Base-by-base conservation (phyloP, 78 protist species). In the Dictyostelium purpureum region DNA sequence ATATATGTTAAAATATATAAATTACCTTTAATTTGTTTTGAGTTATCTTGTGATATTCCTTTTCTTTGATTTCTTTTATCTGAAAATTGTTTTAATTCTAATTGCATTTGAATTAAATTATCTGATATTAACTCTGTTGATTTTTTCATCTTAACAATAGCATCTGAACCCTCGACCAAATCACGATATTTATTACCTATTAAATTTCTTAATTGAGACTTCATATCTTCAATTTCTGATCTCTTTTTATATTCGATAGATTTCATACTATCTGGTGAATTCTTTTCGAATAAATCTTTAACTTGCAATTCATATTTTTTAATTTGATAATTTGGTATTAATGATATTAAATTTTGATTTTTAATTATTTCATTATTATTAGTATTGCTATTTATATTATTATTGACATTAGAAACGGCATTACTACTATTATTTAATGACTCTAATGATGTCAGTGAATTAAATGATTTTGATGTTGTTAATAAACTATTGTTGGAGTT, bases 101-200 rank as follows among this genome's bases (percentile, higher is more conserved):
- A 21, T 73, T 85, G 80, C 92, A 85, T 85, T 14, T 28, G 28
- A n/a, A n/a, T 26, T 24, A 73, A 16, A 19, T 73, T 85, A 3
- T 85, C 82, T 19, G 33, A 26, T 6, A 85, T 85, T 7, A 26
- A 37, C 31, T 59, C 56, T 14, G 81, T 71, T 73, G 92, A 85
- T 59, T 70, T 56, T 18, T 85, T 73, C 92, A 85, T 85, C 66
- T 85, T 85, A 9, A 85, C 80, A 38, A 85, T 85, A 19, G 92
- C 78, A 47, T 85, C 92, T 33, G 92, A 85, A 37, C 92, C 92
- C 7, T 85, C 83, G 0, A 85, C 92, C 6, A 85, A 33, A 26
- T 85, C 92, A 56, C 92, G 63, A 73, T 85, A 85, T 63, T 59
- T 85, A 28, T 85, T 54, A 59, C 92, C 92, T 33, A 85, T 85